These are phyloP conservation scores for Mycena metata DNA, from an alignment of 768 basidiomycete genomes.

Conservation along the genomic window DNA sequence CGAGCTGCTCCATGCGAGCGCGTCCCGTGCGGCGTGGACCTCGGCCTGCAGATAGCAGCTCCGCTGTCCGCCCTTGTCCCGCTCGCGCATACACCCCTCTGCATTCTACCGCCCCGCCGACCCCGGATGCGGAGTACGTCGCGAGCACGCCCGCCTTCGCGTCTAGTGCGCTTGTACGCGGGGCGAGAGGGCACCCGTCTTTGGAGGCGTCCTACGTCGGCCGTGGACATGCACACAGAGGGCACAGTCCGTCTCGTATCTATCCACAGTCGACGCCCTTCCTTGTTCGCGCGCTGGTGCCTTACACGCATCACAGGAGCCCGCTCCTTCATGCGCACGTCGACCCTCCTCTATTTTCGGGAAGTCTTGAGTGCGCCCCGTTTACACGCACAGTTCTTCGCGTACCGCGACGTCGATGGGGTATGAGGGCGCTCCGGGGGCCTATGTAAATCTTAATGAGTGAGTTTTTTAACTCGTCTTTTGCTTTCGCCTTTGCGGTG, in stretches of 20 bases:
- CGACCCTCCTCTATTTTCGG: constrained; percentile 1
- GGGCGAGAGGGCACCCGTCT: constrained; percentile 7
- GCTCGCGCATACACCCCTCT: constrained; percentile 17
- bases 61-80: constrained; percentile 7
- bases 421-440: not conserved
- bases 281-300: not conserved
- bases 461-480: not conserved
- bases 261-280: not conserved
- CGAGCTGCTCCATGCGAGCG: too few species aligned
- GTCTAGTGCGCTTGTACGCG: constrained; percentile 11
- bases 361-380: not conserved
- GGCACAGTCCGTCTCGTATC: constrained; percentile 6
- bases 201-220: constrained; percentile 6
- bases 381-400: constrained; percentile 11
- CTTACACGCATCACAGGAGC: not conserved
- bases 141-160: constrained; percentile 14
- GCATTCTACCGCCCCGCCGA: constrained; percentile 20
- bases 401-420: constrained; percentile 8
- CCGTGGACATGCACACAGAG: constrained; percentile 9
- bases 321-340: constrained; percentile 1
- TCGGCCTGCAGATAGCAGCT: constrained; percentile 17
- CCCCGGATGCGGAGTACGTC: constrained; percentile 19
- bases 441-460: not conserved
- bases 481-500: not conserved
- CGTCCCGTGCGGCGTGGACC: too few species aligned